phyloP scores from a whole-genome alignment of 352 stramenopile genomes.

The Phytopythium ostracodes region DNA sequence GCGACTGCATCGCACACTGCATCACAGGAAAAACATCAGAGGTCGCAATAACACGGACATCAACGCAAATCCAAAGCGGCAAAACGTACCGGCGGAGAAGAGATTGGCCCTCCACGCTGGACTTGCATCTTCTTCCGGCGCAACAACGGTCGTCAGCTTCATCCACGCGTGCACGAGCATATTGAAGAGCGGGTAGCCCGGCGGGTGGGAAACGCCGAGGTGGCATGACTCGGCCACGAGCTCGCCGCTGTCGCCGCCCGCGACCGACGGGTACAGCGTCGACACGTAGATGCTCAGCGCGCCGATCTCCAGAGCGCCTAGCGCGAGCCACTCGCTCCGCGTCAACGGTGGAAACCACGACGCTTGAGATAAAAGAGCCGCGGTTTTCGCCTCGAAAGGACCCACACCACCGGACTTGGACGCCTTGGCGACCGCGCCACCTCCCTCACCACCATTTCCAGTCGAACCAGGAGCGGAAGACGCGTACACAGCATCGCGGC shows the following conservation, averaged over 20 bases:
- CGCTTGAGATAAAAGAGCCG: background rate
- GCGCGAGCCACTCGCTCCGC: background rate
- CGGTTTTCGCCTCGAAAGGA: background rate
- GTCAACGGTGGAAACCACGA: background rate
- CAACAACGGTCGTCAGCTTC: background rate
- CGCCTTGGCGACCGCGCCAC: background rate
- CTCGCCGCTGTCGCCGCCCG: slow-evolving; percentile 90
- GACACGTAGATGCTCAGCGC: slow-evolving; percentile 62
- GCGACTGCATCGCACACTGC: slow-evolving; percentile 60
- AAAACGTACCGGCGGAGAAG: slow-evolving; percentile 63
- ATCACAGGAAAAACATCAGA: no score
- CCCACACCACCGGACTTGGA: background rate
- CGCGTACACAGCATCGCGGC: slow-evolving; percentile 1
- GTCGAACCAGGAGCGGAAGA: background rate
- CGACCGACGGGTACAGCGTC: slow-evolving; percentile 84
- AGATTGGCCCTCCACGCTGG: slow-evolving; percentile 87
- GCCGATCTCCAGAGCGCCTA: slow-evolving; percentile 11
- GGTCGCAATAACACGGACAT: no score
- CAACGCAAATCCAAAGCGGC: no score
- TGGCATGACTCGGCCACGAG: slow-evolving; percentile 93
- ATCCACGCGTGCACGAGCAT: slow-evolving; percentile 80
- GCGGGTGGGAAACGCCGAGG: slow-evolving; percentile 91
- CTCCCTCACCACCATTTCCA: background rate
- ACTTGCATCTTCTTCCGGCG: slow-evolving; percentile 3
- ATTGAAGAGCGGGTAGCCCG: slow-evolving; percentile 93